Base-by-base conservation (phyloP, 1,284 basidiomycete genomes). In the Ceratorhiza oryzae-sativae region DNA sequence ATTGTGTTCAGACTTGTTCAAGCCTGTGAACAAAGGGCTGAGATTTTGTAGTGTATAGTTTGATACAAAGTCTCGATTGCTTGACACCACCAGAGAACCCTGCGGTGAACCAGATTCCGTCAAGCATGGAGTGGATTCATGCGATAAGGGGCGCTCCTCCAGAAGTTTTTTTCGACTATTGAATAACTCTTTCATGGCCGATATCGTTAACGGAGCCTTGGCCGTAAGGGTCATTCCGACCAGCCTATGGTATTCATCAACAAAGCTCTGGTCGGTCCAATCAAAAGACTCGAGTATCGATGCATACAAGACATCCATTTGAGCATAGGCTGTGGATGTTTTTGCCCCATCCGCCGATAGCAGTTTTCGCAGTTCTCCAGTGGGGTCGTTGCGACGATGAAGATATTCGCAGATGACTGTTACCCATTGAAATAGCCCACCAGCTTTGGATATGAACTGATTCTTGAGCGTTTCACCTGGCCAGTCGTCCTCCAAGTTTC, bases 341-440 rank as follows among this genome's bases (percentile, higher is more conserved):
- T 65, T 59, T 8, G 63, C 32, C 36, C 23, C 20, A 42, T 25
- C 30, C 18, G 60, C 56, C 2, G 45, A 60, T 8, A 76, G 34
- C 42, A 75, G 56, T 10, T 42, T n/a, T n/a, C 56, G 25, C n/a
- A 77, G 72, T 48, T 75, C 73, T 45, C 67, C 72, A 18, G 72
- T 72, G 10, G 76, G 77, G 51, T 72, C 20, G 8, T 51, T 25
- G 9, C 71, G 46, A n/a, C 15, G n/a, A 12, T 25, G n/a, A 1
- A 79, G 61, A 55, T 76, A 76, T n/a, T 76, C 72, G 39, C 56
- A 75, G 2, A 76, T 71, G 4, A 75, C 76, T 1, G 73, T 74
- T 32, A 75, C 76, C 77, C 78, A 78, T 23, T 76, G 71, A 72
- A 78, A 77, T 12, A 77, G 67, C 12, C 78, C 78, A 23, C 72